Conservation (phyloP, 1,284 basidiomycete species). For the Trametes sp. region DNA sequence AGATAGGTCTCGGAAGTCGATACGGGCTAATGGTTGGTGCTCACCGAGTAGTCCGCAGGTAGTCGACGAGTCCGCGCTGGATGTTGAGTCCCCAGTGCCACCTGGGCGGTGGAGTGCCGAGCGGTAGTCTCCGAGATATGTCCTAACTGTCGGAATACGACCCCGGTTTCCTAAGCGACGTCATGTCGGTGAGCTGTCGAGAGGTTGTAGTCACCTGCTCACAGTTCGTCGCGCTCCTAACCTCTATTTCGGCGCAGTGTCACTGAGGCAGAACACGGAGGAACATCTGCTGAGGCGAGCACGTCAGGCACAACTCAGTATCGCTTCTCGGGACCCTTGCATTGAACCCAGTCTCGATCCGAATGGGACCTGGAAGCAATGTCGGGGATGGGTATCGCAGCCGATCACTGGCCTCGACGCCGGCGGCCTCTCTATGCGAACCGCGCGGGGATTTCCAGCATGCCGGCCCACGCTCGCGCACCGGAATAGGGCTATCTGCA, state of each 20-base stretch:
- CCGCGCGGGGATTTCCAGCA: background rate
- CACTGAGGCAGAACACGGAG: background rate
- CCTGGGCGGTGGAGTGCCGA: background rate
- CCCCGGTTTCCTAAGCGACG: background rate
- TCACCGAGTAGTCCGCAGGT: background rate
- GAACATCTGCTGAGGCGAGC: background rate
- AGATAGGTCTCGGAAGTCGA: background rate
- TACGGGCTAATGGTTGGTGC: background rate
- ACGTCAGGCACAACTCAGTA: background rate
- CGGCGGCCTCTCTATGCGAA: background rate
- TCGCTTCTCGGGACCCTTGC: background rate
- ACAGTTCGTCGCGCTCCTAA: too few species aligned
- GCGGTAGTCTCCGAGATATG: background rate
- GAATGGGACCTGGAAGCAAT: background rate
- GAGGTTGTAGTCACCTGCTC: too few species aligned
- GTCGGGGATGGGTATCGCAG: conserved; percentile 7
- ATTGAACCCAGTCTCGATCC: background rate
- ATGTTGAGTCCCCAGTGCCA: too few species aligned
- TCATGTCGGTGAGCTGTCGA: background rate
- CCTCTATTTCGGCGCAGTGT: too few species aligned
- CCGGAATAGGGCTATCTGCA: background rate
- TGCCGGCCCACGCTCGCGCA: background rate
- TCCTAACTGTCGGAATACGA: background rate
- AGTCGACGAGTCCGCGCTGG: background rate
- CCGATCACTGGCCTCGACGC: conserved; percentile 6